A percentile compares a stretch with the other conserved stretches of the same genome.
Evolutionary conservation across 805 yeast genomes (phyloP).

Genomic region (Candida parachauliodes): DNA sequence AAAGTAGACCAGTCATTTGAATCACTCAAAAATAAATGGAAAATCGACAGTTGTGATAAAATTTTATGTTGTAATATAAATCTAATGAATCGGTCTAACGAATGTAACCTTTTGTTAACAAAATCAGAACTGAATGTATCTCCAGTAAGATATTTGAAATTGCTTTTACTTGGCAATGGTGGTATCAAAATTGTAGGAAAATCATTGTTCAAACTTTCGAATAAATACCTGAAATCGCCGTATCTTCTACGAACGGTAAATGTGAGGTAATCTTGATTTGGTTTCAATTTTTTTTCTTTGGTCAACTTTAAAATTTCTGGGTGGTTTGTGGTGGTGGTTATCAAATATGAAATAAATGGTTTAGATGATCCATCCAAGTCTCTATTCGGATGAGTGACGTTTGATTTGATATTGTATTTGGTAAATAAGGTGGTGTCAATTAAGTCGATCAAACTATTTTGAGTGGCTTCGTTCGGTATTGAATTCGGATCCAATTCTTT

Average conservation of each 20-base stretch:
- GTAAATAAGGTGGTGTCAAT: slow-evolving; percentile 11
- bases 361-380: slow-evolving; percentile 69
- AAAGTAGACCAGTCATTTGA: slow-evolving; percentile 72
- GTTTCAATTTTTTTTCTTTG: slow-evolving; percentile 13
- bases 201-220: slow-evolving; percentile 70
- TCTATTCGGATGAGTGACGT: slow-evolving; percentile 61
- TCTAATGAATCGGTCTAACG: slow-evolving; percentile 70
- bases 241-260: slow-evolving; percentile 71
- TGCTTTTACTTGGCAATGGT: slow-evolving; percentile 89
- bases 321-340: slow-evolving; percentile 60
- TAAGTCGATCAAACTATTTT: background rate
- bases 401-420: slow-evolving; percentile 17
- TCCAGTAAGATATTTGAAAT: slow-evolving; percentile 89
- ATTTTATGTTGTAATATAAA: slow-evolving; percentile 73
- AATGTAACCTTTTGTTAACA: slow-evolving; percentile 75
- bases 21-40: slow-evolving; percentile 65
- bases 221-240: slow-evolving; percentile 79
- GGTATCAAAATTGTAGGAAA: slow-evolving; percentile 86
- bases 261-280: slow-evolving; percentile 21
- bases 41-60: slow-evolving; percentile 64
- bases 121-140: slow-evolving; percentile 86
- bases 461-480: too few relatives aligned
- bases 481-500: background rate
- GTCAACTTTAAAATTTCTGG: slow-evolving; percentile 47
- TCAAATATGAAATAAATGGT: slow-evolving; percentile 69